Evolutionary conservation across 1,284 basidiomycete genomes (phyloP).

Genomic region (Cronartium ribicola): DNA sequence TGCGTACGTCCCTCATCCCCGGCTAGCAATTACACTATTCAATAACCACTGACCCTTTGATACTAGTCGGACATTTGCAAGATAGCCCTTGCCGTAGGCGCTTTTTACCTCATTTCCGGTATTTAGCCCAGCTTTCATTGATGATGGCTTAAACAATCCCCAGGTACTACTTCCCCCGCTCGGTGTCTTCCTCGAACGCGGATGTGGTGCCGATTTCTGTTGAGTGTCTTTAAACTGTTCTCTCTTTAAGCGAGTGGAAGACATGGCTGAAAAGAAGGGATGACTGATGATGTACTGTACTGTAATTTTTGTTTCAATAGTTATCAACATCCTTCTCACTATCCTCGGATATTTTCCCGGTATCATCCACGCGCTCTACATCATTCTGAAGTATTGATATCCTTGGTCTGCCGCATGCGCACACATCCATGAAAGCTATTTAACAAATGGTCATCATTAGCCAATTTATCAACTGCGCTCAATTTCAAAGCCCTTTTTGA

Average conservation of each 20-base stretch:
- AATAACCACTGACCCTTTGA: background rate
- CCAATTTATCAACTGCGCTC: too few species aligned
- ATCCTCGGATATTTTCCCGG: slow-evolving; percentile 41
- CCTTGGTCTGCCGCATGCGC: too few species aligned
- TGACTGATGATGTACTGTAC: background rate
- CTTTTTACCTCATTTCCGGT: too few species aligned
- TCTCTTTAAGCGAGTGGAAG: background rate
- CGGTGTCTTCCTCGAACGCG: slow-evolving; percentile 72
- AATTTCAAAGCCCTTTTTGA: too few species aligned
- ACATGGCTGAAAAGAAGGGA: background rate
- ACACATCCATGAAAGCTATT: too few species aligned
- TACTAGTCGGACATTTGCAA: slow-evolving; percentile 37
- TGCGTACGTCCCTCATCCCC: background rate
- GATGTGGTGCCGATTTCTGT: slow-evolving; percentile 65
- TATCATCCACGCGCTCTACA: slow-evolving; percentile 39
- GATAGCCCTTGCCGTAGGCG: slow-evolving; percentile 60
- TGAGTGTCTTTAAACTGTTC: slow-evolving; percentile 49
- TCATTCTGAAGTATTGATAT: slow-evolving; percentile 35
- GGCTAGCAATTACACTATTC: background rate
- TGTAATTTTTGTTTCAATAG: slow-evolving; percentile 2
- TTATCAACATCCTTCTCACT: slow-evolving; percentile 38
- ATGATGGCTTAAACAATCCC: too few species aligned
- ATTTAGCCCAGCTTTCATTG: too few species aligned
- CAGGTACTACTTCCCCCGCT: slow-evolving; percentile 72
- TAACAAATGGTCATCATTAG: too few species aligned